Evolutionary conservation across 1,139 yeast species (phyloP), one percentile per base, ranked within the genome.

Genomic region (Komagataea norvegica): DNA sequence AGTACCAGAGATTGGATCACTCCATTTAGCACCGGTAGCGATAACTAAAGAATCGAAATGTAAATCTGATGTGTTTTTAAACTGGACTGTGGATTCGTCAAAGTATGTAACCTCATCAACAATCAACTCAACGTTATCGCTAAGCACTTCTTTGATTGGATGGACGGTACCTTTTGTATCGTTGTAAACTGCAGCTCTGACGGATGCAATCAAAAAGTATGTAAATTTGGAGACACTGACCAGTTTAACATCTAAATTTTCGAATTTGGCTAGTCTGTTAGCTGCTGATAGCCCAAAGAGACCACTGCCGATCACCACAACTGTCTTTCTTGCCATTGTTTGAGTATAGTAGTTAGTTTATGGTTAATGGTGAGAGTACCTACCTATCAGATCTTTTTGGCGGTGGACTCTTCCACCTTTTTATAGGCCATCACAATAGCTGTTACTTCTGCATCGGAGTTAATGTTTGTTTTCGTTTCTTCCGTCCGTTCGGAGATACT

Each of bases 21-120:
- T 6, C 59, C 60, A 54, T 11, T 40, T 46, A 8, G 51, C 37
- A 20, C 61, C 61, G 3, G 61, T 49, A 6, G 50, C 50, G 16
- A 55, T 20, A 5, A 55, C 43, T 23, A 54, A 32, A 6, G 40
- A 33, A 29, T 53, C 55, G 26, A 41, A 51, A 5, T 26, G 8
- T 7, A 34, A 31, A 13, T 16, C 37, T 31, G 34, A 34, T 10
- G 18, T n/a, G 4, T 25, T 10, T 13, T 39, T 33, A 9, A 52
- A 34, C 6, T 20, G 18, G 9, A 52, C 51, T 9, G 33, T 24
- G 2, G 30, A 13, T 2, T 42, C 45, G 27, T 41, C 45, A 26
- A 54, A 46, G 3, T 37, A 19, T 3, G 32, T 30, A 4, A 42
- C 50, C 19, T 45, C 43, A 36, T 49, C 52, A 18, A 39, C 19